phyloP scores from a whole-genome alignment of 2,329 filamentous ascomycete species.

The Monilinia vaccinii-corymbosi region DNA sequence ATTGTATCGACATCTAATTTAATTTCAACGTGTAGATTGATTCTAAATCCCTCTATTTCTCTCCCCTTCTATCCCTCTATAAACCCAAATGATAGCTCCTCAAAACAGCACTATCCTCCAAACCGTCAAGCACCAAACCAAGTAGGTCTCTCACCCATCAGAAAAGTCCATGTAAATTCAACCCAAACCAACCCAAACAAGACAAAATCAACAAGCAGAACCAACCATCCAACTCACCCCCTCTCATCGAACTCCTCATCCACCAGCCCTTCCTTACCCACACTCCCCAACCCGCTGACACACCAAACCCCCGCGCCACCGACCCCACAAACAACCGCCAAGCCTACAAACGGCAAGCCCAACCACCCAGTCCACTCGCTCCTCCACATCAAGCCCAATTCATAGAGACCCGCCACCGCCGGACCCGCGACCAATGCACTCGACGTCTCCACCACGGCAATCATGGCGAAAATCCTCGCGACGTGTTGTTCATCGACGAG shows the following conservation, averaged over 20 bases:
- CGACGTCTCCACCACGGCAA: constrained; percentile 22
- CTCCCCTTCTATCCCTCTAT: not conserved
- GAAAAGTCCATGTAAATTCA: not conserved
- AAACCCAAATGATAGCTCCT: not conserved
- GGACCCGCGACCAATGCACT: constrained; percentile 21
- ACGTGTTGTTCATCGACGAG: constrained; percentile 24
- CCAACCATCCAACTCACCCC: not conserved
- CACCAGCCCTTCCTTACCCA: not conserved
- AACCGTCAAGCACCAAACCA: no score
- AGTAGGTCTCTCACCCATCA: no score
- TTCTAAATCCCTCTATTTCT: no score
- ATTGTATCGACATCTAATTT: not conserved
- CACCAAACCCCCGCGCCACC: not conserved
- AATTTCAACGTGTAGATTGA: not conserved
- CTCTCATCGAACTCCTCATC: not conserved
- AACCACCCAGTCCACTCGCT: constrained; percentile 17
- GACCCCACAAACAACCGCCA: not conserved
- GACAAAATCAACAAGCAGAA: not conserved
- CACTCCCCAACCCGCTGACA: not conserved
- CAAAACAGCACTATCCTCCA: not conserved
- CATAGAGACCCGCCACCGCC: constrained; percentile 19
- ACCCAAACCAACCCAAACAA: not conserved
- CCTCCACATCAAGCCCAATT: constrained; percentile 20
- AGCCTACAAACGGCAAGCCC: constrained; percentile 23
- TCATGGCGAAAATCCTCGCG: constrained; percentile 22